Percentiles rank a stretch among this genome's conserved stretches.
Evolutionary conservation across 2,329 filamentous ascomycete species (phyloP).

Genomic region (Dactylellina leptospora): DNA sequence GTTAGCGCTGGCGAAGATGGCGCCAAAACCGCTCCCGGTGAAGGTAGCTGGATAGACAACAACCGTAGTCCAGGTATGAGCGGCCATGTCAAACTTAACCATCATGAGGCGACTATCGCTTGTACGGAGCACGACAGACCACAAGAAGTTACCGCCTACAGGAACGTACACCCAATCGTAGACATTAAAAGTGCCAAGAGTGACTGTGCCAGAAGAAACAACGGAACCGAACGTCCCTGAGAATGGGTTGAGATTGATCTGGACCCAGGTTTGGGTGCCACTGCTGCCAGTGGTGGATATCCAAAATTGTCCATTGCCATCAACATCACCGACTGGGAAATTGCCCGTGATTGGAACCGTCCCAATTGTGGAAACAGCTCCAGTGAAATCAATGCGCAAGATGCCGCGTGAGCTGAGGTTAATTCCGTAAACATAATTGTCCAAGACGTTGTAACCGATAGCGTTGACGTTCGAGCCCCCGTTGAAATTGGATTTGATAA

Average conservation of each 20-base stretch:
- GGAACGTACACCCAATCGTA: background rate
- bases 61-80: background rate
- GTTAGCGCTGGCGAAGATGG: background rate
- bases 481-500: background rate
- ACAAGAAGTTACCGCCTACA: background rate
- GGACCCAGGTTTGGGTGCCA: background rate
- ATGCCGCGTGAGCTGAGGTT: background rate
- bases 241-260: background rate
- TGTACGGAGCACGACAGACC: background rate
- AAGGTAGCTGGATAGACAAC: background rate
- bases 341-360: background rate
- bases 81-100: background rate
- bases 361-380: background rate
- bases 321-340: background rate
- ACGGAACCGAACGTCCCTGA: background rate
- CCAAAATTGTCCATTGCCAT: background rate
- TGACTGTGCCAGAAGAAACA: background rate
- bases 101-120: background rate
- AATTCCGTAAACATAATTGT: background rate
- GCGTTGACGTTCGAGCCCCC: background rate
- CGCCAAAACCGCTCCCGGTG: background rate
- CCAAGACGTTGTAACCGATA: background rate
- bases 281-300: background rate
- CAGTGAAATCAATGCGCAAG: background rate
- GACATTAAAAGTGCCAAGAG: background rate